Conservation (phyloP, 495 filamentous ascomycete species). For the Podospora pseudoanserina region DNA sequence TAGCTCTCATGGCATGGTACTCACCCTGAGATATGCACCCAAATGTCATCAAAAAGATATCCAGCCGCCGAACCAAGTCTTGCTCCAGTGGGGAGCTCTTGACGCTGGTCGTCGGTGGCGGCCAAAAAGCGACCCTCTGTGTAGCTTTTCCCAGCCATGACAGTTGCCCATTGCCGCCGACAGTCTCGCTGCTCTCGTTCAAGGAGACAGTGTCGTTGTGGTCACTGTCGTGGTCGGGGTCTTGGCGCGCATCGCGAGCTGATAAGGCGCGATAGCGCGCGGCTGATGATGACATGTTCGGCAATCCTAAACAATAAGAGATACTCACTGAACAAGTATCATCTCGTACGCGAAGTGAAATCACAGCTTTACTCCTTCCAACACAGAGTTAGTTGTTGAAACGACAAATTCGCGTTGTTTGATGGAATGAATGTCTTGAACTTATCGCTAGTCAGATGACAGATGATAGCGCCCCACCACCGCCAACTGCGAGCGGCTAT, state of each 20-base stretch:
- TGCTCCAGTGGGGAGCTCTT: constrained; percentile 31
- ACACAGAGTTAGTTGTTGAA: not conserved
- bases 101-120: not conserved
- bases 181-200: not conserved
- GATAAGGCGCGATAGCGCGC: not conserved
- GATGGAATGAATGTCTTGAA: not conserved
- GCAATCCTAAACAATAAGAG: not conserved
- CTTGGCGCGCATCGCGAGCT: not conserved
- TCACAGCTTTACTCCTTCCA: not conserved
- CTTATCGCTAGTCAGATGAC: not conserved
- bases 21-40: constrained; percentile 41
- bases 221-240: not conserved
- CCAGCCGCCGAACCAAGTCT: constrained; percentile 38
- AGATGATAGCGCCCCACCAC: not conserved
- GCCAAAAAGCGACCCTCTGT: not conserved
- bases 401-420: not conserved
- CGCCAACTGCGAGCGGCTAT: not conserved
- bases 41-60: constrained; percentile 43
- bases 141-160: not conserved
- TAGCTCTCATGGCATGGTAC: not conserved
- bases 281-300: not conserved
- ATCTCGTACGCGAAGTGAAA: not conserved
- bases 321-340: not conserved
- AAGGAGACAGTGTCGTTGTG: not conserved
- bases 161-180: not conserved